Conservation (phyloP, 2,329 filamentous ascomycete species). For the Pseudovirgaria hyperparasitica region DNA sequence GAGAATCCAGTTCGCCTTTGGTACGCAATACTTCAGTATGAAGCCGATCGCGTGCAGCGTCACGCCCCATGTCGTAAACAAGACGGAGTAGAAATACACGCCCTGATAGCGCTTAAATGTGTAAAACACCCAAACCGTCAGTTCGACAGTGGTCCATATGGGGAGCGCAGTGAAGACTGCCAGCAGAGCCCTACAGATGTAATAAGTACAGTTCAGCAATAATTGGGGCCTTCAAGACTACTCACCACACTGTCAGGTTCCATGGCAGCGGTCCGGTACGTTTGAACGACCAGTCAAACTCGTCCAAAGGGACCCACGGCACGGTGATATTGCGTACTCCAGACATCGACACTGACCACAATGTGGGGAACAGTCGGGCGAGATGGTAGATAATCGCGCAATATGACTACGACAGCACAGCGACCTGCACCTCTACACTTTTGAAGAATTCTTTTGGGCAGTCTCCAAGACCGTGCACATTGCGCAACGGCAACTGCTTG, state of each 20-base stretch:
- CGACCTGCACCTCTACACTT: too few relatives aligned
- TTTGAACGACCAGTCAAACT: conserved; percentile 5
- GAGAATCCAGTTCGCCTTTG: conserved; percentile 12
- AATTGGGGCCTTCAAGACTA: too few relatives aligned
- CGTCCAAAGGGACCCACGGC: conserved; percentile 3
- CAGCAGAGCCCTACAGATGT: too few relatives aligned
- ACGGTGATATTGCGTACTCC: conserved; percentile 5
- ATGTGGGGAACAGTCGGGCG: too few relatives aligned
- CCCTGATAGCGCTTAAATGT: conserved; percentile 32
- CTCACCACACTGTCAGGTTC: conserved; percentile 6
- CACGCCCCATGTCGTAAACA: conserved; percentile 28
- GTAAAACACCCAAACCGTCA: conserved; percentile 18
- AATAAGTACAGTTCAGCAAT: too few relatives aligned
- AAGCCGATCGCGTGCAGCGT: conserved; percentile 32
- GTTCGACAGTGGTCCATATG: conserved; percentile 8
- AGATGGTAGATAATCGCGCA: too few relatives aligned
- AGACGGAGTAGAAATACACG: conserved; percentile 34
- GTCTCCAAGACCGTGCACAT: too few relatives aligned
- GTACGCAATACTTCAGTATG: conserved; percentile 22
- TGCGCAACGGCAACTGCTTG: too few relatives aligned
- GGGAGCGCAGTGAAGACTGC: conserved; percentile 21
- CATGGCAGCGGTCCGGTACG: conserved; percentile 5
- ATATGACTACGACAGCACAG: too few relatives aligned
- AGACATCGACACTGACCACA: too few relatives aligned
- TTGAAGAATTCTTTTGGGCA: too few relatives aligned